Conservation (phyloP, 768 basidiomycete species). For the Suillus fuscotomentosus region DNA sequence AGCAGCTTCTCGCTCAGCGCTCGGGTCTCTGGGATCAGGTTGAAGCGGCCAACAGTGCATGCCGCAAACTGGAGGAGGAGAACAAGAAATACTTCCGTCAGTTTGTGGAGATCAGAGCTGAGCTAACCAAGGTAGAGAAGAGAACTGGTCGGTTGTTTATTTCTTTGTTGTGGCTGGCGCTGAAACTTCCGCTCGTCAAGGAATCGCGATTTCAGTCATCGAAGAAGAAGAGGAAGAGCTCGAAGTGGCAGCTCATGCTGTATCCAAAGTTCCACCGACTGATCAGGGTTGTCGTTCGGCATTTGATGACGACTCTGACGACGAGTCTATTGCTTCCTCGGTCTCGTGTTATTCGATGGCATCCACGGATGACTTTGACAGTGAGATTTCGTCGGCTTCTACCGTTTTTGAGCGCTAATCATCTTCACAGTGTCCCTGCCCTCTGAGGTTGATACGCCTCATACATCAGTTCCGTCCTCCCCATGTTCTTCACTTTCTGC, state of each 20-base stretch:
- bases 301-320: constrained; percentile 1
- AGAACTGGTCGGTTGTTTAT: not conserved
- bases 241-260: not conserved
- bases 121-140: not conserved
- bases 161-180: not conserved
- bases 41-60: not conserved
- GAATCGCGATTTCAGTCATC: not conserved
- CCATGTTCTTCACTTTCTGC: not conserved
- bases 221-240: not conserved
- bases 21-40: not conserved
- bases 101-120: not conserved
- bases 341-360: not conserved
- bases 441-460: not conserved
- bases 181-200: not conserved
- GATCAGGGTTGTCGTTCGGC: not conserved
- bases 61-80: not conserved
- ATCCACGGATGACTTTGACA: not conserved
- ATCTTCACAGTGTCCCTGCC: not conserved
- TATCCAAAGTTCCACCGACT: not conserved
- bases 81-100: not conserved
- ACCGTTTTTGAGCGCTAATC: not conserved
- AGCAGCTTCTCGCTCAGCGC: not conserved
- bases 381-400: not conserved
- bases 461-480: constrained; percentile 1
- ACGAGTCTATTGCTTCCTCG: not conserved